Conservation (phyloP, 805 yeast genomes). For the Saccharomycopsis sp. region DNA sequence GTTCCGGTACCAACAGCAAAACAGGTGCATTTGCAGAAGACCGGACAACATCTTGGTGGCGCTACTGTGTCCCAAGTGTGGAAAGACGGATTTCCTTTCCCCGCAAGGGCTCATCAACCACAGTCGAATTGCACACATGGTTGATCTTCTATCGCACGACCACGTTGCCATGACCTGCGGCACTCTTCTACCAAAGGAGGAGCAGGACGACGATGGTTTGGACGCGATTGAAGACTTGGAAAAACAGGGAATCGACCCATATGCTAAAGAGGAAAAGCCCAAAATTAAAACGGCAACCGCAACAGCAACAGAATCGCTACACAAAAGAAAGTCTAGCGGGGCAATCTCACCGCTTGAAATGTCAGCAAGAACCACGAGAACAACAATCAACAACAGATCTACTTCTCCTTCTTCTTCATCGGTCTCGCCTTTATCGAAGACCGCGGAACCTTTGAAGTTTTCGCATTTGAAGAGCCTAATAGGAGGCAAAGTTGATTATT, state of each 20-base stretch:
- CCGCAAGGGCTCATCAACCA: conserved; percentile 80
- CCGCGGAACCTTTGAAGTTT: conserved; percentile 3
- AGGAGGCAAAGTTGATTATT: conserved; percentile 12
- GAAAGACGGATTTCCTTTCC: conserved; percentile 59
- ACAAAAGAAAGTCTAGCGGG: conserved; percentile 1
- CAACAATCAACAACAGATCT: too few species aligned
- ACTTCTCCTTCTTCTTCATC: too few species aligned
- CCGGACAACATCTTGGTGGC: conserved; percentile 65
- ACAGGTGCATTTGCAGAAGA: conserved; percentile 49
- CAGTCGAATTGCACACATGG: conserved; percentile 63
- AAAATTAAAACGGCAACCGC: conserved; percentile 12
- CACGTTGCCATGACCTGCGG: conserved; percentile 67
- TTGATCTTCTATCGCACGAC: conserved; percentile 62
- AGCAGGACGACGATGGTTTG: conserved; percentile 49
- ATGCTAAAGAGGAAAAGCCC: conserved; percentile 13
- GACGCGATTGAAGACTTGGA: conserved; percentile 30
- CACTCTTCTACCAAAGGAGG: conserved; percentile 40
- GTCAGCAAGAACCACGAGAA: too few species aligned
- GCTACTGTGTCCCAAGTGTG: conserved; percentile 60
- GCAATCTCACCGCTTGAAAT: too few species aligned
- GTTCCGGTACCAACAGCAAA: conserved; percentile 27
- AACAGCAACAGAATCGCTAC: too few species aligned
- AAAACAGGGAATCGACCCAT: conserved; percentile 22
- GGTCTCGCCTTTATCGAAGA: too few species aligned
- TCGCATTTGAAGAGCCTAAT: conserved; percentile 15